Evolutionary conservation across 2,329 filamentous ascomycete species (phyloP), one percentile per base, ranked within the genome.

Genomic region (Penicillium sumatraense): DNA sequence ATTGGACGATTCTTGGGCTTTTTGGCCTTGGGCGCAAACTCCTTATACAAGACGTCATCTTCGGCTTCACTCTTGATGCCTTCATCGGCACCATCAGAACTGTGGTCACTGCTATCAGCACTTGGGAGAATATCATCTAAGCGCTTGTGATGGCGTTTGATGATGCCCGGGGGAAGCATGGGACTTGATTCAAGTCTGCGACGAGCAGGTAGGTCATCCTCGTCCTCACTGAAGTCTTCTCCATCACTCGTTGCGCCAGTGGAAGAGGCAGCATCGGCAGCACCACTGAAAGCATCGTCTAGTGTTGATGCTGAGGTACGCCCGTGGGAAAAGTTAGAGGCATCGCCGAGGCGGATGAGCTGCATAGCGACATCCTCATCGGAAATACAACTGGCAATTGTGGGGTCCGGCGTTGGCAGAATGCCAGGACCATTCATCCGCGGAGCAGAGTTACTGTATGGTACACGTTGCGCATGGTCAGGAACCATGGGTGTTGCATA

Each of bases 281-380:
- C 88, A 45, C 93, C 93, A 72, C 93, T 97, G 61, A 97, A 90
- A 1, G 91, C 93, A 74, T 98, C 93, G 68, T 98, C 93, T 53
- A 95, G 80, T 5, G 93, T 97, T 1, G 93, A 97, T 6, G 92
- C 91, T 8, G 93, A 97, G 3, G 91, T 96, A 63, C 93, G 89
- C 51, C 92, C 93, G 68, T 96, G 91, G 1, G 92, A 96, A 68
- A 96, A 89, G 72, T 96, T 96, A 53, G 92, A 95, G 65, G 93
- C 91, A 72, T 97, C 93, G 42, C 95, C 93, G 51, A 99, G 84
- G 65, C 93, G 89, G 88, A 99, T 98, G 68, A 99, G 82, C 77
- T 98, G 95, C 71, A 97, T 88, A 54, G 95, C 95, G 59, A 98
- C 95, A 75, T 99, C 95, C 75, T 99, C 95, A 72, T 99, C 95